These are phyloP conservation scores for Macrolepiota fuliginosa DNA, from an alignment of 768 basidiomycete genomes.

Conservation along the genomic window DNA sequence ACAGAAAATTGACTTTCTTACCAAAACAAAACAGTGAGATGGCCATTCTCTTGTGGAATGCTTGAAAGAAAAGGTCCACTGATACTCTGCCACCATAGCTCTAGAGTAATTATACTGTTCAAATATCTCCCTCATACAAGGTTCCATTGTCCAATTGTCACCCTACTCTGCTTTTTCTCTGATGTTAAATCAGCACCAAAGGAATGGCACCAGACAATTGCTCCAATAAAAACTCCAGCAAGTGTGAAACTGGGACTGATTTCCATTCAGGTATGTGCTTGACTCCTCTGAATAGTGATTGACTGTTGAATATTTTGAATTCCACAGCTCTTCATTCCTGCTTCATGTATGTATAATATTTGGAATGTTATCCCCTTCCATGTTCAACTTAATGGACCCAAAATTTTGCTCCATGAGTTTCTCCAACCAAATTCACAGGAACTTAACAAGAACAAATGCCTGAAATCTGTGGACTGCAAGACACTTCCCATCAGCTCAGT, in stretches of 20 bases:
- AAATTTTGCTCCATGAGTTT: slow-evolving; percentile 44
- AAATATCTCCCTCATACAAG: slow-evolving; percentile 52
- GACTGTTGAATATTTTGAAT: not conserved
- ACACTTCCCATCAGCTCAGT: not conserved
- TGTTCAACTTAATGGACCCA: slow-evolving; percentile 54
- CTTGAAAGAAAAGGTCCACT: not conserved
- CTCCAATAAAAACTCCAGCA: slow-evolving; percentile 37
- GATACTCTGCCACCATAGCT: slow-evolving; percentile 1
- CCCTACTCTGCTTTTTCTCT: slow-evolving; percentile 48
- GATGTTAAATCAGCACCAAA: slow-evolving; percentile 61
- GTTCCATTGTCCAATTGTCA: slow-evolving; percentile 52
- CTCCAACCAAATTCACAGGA: slow-evolving; percentile 25
- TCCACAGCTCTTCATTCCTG: slow-evolving; percentile 58
- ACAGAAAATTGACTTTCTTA: slow-evolving; percentile 42
- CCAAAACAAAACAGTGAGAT: slow-evolving; percentile 43
- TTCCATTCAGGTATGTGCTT: slow-evolving; percentile 46
- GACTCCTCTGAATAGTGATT: slow-evolving; percentile 2
- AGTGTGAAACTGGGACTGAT: slow-evolving; percentile 34
- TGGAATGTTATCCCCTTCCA: slow-evolving; percentile 63
- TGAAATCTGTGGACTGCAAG: not conserved
- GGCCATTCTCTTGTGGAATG: not conserved
- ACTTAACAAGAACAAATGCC: slow-evolving; percentile 13
- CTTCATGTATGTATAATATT: slow-evolving; percentile 50
- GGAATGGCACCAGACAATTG: slow-evolving; percentile 57
- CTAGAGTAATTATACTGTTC: slow-evolving; percentile 49